Conservation (phyloP, 345 rosid species). For the Gossypium rotundifolium region DNA sequence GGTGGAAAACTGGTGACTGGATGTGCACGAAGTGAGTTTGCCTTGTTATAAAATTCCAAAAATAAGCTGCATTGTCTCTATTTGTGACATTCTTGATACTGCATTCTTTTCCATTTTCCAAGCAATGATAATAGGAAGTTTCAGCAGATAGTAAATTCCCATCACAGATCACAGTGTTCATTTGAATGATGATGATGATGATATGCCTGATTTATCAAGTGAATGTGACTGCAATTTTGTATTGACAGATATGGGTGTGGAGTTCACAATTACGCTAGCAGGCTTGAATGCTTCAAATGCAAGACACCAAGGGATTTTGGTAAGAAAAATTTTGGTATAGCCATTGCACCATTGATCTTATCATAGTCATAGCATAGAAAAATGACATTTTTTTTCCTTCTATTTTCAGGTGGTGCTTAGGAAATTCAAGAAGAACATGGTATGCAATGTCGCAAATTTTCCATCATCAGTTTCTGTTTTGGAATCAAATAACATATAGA, state of each 20-base stretch:
- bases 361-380: background rate
- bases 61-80: constrained; percentile 3
- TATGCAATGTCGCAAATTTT: constrained; percentile 2
- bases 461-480: background rate
- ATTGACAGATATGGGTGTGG: constrained; percentile 53
- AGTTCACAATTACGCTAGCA: constrained; percentile 87
- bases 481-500: constrained; percentile 4
- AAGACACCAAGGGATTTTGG: constrained; percentile 64
- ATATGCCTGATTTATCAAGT: background rate
- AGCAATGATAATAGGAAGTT: background rate
- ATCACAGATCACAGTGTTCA: background rate
- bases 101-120: background rate
- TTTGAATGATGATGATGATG: background rate
- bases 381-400: background rate
- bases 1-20: constrained; percentile 99
- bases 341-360: background rate
- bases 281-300: constrained; percentile 85
- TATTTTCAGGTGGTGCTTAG: constrained; percentile 31
- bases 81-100: background rate
- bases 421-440: constrained; percentile 1
- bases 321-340: constrained; percentile 11
- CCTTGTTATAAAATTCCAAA: background rate
- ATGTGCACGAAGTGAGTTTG: constrained; percentile 56
- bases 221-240: constrained; percentile 1
- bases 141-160: background rate